Evolutionary conservation across 2,329 filamentous ascomycete genomes (phyloP).

Genomic region (Pseudocercospora eumusae): DNA sequence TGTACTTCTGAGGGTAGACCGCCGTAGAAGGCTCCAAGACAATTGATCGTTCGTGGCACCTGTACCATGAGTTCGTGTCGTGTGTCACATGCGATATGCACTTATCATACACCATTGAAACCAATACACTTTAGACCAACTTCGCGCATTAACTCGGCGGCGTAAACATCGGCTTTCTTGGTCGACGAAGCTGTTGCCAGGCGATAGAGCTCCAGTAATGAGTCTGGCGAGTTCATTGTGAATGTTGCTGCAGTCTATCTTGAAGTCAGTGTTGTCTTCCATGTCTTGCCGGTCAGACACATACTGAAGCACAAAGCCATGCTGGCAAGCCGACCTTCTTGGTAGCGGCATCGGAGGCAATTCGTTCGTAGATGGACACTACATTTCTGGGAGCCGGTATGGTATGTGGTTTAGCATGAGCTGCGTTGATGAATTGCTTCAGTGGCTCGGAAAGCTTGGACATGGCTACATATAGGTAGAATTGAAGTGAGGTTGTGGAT

Average conservation of each 20-base stretch:
- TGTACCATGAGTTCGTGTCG: constrained; percentile 32
- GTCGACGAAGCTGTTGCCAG: constrained; percentile 39
- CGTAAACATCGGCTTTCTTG: constrained; percentile 43
- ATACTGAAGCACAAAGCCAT: constrained; percentile 67
- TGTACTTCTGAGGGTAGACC: constrained; percentile 61
- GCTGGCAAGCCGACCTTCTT: constrained; percentile 63
- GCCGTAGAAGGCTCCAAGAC: constrained; percentile 69
- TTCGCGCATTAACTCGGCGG: constrained; percentile 73
- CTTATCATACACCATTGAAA: constrained; percentile 70
- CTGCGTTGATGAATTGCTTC: constrained; percentile 72
- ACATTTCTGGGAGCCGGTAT: constrained; percentile 66
- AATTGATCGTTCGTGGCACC: constrained; percentile 82
- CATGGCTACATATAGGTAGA: constrained; percentile 50
- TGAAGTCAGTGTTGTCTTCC: not conserved
- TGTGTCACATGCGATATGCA: not conserved
- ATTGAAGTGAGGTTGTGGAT: not conserved
- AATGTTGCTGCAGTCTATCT: constrained; percentile 75
- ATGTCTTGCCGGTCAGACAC: constrained; percentile 21
- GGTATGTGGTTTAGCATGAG: constrained; percentile 66
- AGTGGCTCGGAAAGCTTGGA: constrained; percentile 71
- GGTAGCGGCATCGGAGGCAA: constrained; percentile 63
- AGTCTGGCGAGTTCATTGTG: constrained; percentile 82
- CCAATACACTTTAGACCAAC: constrained; percentile 75
- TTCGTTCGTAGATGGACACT: constrained; percentile 62
- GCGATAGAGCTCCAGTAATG: constrained; percentile 64